Base-by-base conservation (phyloP, 2,329 filamentous ascomycete genomes). In the Aphanoascus verrucosus region DNA sequence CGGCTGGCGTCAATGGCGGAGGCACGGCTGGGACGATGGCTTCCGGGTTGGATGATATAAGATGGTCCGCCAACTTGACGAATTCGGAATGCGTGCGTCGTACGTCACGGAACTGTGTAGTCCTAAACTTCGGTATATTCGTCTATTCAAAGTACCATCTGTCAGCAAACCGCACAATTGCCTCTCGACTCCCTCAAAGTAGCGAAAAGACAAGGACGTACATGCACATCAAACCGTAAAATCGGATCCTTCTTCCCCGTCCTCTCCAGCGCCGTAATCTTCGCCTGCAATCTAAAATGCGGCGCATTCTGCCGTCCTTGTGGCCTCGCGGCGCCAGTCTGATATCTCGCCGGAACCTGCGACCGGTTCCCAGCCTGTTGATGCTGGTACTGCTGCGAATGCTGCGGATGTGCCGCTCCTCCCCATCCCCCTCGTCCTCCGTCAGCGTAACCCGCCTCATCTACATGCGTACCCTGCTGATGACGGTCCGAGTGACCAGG, bases 11-110 rank as follows among this genome's bases (percentile, higher is more conserved):
- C 55, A 94, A 76, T n/a, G 91, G 79, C n/a, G 91, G 88, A 41
- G 93, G 93, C 0, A 98, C 89, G 8, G 91, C 89, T 2, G 93
- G 93, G 6, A 98, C 91, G 43, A 98, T 77, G 7, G 89, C 86
- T 70, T 98, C 93, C 2, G 93, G 93, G 64, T 97, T 97, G n/a
- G 91, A 90, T 20, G 91, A 96, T 68, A 96, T 89, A 54, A 98
- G 77, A 69, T 98, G 93, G 55, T 95, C 87, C 53, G 86, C 88
- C n/a, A 98, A 83, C 71, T 97, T 98, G 59, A 88, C 79, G 64
- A 98, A 98, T 67, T 98, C 93, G 46, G 88, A 89, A 71, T 98
- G 93, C 57, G 94, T 85, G 56, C 93, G 87, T 62, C 93, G 86
- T 60, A 98, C 89, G 70, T 98, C 93, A 65, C 93, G 89, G 73